phyloP scores from a whole-genome alignment of 768 basidiomycete genomes.

The Kwoniella dendrophila region DNA sequence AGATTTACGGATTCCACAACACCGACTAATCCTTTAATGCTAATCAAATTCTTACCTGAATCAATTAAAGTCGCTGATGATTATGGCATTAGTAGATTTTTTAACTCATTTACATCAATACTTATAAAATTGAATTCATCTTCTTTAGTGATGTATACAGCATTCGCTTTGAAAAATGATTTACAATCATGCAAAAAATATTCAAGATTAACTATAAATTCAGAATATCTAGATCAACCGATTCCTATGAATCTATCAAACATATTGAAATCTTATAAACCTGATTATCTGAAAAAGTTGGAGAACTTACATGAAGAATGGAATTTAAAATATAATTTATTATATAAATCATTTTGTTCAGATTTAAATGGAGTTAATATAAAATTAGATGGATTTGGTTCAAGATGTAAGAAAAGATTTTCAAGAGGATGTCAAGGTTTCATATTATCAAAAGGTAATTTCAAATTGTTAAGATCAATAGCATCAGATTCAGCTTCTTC shows the following conservation, averaged over 20 bases:
- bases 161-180: not conserved
- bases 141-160: not conserved
- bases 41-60: not conserved
- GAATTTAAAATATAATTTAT: not conserved
- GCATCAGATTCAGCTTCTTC: not conserved
- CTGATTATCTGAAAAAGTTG: not conserved
- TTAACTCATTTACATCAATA: not conserved
- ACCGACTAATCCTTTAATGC: not conserved
- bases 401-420: constrained; percentile 11
- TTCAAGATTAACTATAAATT: not conserved
- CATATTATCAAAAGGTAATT: not conserved
- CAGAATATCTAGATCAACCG: not conserved
- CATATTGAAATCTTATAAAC: not conserved
- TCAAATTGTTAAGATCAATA: not conserved
- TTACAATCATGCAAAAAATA: not conserved
- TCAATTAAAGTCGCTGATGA: not conserved
- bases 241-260: not conserved
- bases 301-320: not conserved
- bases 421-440: constrained; percentile 13
- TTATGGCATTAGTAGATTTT: not conserved
- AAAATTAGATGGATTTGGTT: constrained; percentile 14
- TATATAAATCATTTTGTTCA: not conserved
- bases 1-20: not conserved
- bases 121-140: not conserved
- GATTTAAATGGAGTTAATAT: constrained; percentile 14